Conservation (phyloP, 305 asterid species). For the Fraxinus dipetala region DNA sequence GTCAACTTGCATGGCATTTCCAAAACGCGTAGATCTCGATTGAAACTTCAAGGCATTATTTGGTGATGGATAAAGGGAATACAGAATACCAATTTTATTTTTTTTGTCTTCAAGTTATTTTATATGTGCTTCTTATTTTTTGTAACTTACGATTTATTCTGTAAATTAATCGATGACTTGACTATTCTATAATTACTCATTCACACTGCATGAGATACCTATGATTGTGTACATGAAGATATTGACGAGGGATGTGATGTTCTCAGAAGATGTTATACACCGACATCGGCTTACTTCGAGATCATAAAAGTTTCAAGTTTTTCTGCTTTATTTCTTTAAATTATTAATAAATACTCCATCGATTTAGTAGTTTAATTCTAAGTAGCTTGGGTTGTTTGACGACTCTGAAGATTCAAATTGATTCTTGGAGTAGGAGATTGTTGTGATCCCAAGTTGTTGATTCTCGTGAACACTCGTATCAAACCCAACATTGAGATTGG, state of each 20-base stretch:
- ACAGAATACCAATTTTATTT: not conserved
- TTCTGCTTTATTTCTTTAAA: not conserved
- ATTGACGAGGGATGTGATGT: not conserved
- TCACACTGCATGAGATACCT: not conserved
- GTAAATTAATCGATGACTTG: not conserved
- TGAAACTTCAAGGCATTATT: slow-evolving; percentile 17
- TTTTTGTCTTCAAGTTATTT: not conserved
- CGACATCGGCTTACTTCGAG: not conserved
- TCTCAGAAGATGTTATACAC: not conserved
- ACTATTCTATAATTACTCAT: not conserved
- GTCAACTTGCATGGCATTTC: slow-evolving; percentile 28
- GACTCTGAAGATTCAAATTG: not conserved
- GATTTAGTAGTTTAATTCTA: not conserved
- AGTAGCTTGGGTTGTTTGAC: not conserved
- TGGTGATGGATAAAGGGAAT: slow-evolving; percentile 8
- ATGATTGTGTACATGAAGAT: not conserved
- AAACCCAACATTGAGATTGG: not conserved
- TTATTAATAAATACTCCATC: not conserved
- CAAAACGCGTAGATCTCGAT: slow-evolving; percentile 39
- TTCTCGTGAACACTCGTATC: not conserved
- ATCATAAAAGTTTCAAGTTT: not conserved
- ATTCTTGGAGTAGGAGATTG: not conserved
- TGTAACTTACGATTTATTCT: not conserved
- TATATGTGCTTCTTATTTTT: not conserved
- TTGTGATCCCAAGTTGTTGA: not conserved